These are phyloP conservation scores for Pseudevernia furfuracea DNA, from an alignment of 495 filamentous ascomycete species.

Conservation along the genomic window DNA sequence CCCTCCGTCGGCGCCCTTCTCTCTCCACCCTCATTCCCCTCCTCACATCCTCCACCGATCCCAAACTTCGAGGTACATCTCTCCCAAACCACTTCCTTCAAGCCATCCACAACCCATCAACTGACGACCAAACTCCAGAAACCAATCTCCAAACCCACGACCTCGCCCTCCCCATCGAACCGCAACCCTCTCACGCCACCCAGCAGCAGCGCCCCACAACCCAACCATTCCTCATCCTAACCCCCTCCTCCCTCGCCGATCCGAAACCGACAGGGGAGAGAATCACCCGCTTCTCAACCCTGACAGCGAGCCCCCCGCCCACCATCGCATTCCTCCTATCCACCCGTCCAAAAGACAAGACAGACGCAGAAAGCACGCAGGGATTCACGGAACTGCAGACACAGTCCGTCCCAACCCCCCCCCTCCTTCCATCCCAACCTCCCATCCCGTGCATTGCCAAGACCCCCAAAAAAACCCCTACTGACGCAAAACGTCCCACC, in stretches of 20 bases:
- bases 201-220: constrained; percentile 30
- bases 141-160: constrained; percentile 45
- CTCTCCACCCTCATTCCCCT: constrained; percentile 42
- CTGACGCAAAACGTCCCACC: neutral
- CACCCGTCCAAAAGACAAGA: constrained; percentile 22
- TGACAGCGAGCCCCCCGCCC: constrained; percentile 36
- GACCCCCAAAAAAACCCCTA: no score
- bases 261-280: constrained; percentile 33
- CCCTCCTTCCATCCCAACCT: neutral
- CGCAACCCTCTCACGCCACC: constrained; percentile 4
- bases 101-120: constrained; percentile 7
- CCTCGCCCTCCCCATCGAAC: constrained; percentile 38
- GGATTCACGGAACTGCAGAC: constrained; percentile 32
- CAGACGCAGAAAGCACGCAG: constrained; percentile 24
- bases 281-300: constrained; percentile 42
- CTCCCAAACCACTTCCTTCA: constrained; percentile 32
- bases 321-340: constrained; percentile 50
- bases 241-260: constrained; percentile 37
- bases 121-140: constrained; percentile 35
- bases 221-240: constrained; percentile 49
- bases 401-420: neutral
- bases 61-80: constrained; percentile 44
- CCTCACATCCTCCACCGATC: constrained; percentile 33
- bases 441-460: no score
- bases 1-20: constrained; percentile 44